phyloP scores from a whole-genome alignment of 2,329 filamentous ascomycete genomes.

The Colletotrichum sp. region DNA sequence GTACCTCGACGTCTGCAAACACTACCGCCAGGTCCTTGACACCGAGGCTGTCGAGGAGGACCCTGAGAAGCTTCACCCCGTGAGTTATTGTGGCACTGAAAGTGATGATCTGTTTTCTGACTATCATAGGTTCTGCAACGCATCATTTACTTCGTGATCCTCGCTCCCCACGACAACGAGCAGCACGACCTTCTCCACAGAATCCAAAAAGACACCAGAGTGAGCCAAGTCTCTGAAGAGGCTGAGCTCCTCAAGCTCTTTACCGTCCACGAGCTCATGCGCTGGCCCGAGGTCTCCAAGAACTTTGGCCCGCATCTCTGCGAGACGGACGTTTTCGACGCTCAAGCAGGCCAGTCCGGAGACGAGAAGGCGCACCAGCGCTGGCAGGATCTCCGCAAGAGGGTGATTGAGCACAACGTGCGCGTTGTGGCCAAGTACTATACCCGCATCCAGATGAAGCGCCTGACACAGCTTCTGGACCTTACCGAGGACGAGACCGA shows the following conservation, averaged over 20 bases:
- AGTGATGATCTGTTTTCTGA: neutral
- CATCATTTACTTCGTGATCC: conserved; percentile 96
- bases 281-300: conserved; percentile 92
- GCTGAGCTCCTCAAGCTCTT: conserved; percentile 91
- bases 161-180: conserved; percentile 97
- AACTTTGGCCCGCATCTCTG: conserved; percentile 89
- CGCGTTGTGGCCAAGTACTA: conserved; percentile 98
- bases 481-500: conserved; percentile 95
- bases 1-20: conserved; percentile 96
- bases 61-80: conserved; percentile 81
- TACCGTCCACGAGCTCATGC: conserved; percentile 95
- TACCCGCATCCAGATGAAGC: conserved; percentile 92
- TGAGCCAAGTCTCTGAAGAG: conserved; percentile 78
- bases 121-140: conserved; percentile 81
- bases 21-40: conserved; percentile 96
- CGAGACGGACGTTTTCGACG: conserved; percentile 88
- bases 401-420: conserved; percentile 98
- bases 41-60: conserved; percentile 95
- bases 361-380: conserved; percentile 84
- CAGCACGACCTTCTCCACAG: conserved; percentile 97
- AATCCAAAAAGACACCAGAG: conserved; percentile 84
- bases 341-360: conserved; percentile 63
- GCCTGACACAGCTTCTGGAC: conserved; percentile 89
- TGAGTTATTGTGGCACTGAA: conserved; percentile 50
- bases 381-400: conserved; percentile 95